Evolutionary conservation across 768 basidiomycete genomes (phyloP).

Genomic region (Podaxis sp.): DNA sequence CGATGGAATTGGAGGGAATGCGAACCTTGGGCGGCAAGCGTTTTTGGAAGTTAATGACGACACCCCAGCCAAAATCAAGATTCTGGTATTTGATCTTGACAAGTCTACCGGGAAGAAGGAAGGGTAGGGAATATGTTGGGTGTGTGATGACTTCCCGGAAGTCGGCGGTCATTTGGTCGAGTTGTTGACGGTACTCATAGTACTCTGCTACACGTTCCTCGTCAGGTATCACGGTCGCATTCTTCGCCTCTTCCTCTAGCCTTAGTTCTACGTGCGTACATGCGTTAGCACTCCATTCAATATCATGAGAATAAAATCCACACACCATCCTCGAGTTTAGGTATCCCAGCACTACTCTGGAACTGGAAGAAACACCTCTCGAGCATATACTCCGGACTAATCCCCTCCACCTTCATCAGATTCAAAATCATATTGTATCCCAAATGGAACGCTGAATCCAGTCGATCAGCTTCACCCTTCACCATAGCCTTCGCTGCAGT

Average conservation of each 20-base stretch:
- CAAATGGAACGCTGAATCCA: slow-evolving; percentile 97
- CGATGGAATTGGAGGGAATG: neutral
- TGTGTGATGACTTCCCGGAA: slow-evolving; percentile 93
- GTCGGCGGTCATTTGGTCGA: slow-evolving; percentile 86
- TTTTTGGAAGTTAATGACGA: slow-evolving; percentile 91
- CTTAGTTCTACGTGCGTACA: slow-evolving; percentile 57
- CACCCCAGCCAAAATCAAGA: slow-evolving; percentile 95
- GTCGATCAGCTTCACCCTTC: slow-evolving; percentile 93
- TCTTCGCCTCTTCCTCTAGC: slow-evolving; percentile 66
- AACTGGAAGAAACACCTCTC: slow-evolving; percentile 98
- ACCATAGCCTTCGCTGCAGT: slow-evolving; percentile 92
- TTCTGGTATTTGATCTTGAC: slow-evolving; percentile 87
- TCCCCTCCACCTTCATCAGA: slow-evolving; percentile 96
- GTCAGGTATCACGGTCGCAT: slow-evolving; percentile 72
- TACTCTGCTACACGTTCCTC: slow-evolving; percentile 86
- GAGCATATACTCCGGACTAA: slow-evolving; percentile 98
- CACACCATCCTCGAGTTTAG: slow-evolving; percentile 79
- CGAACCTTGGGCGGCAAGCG: slow-evolving; percentile 77
- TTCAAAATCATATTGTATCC: slow-evolving; percentile 99
- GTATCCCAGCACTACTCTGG: slow-evolving; percentile 92
- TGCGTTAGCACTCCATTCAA: neutral
- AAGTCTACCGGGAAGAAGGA: slow-evolving; percentile 90
- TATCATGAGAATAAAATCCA: slow-evolving; percentile 9
- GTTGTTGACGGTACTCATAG: slow-evolving; percentile 89
- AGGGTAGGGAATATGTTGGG: slow-evolving; percentile 92